Evolutionary conservation across 1,284 basidiomycete species (phyloP).

Genomic region (Xanthoconium separans): DNA sequence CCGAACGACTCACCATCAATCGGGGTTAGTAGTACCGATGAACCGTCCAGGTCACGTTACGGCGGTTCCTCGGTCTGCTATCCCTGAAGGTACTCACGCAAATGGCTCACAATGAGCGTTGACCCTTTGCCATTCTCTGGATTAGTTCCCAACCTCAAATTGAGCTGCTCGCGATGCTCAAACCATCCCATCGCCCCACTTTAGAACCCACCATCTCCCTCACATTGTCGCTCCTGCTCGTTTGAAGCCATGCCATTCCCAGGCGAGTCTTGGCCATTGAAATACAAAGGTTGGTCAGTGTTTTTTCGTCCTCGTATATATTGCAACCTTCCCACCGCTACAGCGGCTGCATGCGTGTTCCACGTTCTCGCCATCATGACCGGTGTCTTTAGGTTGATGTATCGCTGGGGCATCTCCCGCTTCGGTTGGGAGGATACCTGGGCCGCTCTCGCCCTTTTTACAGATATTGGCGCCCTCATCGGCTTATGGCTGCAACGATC

Average conservation of each 20-base stretch:
- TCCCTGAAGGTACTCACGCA: neutral
- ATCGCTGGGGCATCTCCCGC: conserved; percentile 15
- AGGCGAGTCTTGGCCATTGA: conserved; percentile 13
- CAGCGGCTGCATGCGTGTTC: conserved; percentile 9
- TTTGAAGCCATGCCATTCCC: conserved; percentile 13
- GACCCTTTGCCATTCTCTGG: no score
- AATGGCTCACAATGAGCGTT: neutral
- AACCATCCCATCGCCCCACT: neutral
- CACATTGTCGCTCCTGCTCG: neutral
- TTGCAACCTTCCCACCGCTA: neutral
- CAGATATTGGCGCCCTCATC: conserved; percentile 11
- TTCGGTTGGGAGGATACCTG: conserved; percentile 22
- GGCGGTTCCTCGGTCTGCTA: no score
- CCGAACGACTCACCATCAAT: neutral
- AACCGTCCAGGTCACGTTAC: no score
- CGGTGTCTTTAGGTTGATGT: conserved; percentile 17
- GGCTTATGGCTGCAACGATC: conserved; percentile 10
- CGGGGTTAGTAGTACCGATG: no score
- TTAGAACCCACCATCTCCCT: neutral
- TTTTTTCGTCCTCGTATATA: neutral
- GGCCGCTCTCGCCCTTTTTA: conserved; percentile 19
- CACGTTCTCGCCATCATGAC: conserved; percentile 13
- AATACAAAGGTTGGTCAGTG: conserved; percentile 17
- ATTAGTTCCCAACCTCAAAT: neutral
- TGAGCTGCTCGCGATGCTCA: neutral